These are phyloP conservation scores for Nothomitra cinnamomea DNA, from an alignment of 2,329 filamentous ascomycete species.

Conservation along the genomic window DNA sequence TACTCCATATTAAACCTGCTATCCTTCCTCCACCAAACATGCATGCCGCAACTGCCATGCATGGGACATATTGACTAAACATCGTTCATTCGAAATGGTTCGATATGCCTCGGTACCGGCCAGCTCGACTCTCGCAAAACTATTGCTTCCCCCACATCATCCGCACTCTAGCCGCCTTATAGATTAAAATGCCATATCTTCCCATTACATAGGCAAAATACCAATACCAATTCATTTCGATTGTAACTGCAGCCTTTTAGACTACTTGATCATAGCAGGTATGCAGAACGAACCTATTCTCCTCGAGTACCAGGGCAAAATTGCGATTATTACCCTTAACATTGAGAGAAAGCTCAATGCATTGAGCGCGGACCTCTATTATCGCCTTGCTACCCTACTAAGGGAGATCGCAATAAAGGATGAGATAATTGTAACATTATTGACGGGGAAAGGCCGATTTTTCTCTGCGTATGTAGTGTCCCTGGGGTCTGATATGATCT, in stretches of 20 bases:
- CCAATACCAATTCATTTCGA: constrained; percentile 4
- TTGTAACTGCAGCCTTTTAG: no score
- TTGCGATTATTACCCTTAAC: constrained; percentile 77
- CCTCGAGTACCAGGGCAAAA: constrained; percentile 46
- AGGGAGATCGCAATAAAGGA: constrained; percentile 62
- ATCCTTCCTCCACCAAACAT: no score
- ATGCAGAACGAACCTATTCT: constrained; percentile 30
- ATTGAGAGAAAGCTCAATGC: constrained; percentile 79
- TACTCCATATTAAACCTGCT: no score
- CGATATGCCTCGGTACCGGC: no score
- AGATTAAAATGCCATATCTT: not conserved
- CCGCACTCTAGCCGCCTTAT: no score
- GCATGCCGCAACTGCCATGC: no score
- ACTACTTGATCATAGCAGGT: not conserved
- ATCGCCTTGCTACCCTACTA: constrained; percentile 53
- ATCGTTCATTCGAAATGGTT: no score
- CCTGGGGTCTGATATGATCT: not conserved
- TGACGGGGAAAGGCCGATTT: constrained; percentile 62
- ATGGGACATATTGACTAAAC: no score
- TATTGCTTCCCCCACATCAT: not conserved
- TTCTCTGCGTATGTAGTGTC: constrained; percentile 59
- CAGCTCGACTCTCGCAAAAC: not conserved
- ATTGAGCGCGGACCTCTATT: constrained; percentile 55
- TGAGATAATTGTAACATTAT: constrained; percentile 68
- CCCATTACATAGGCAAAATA: not conserved